Conservation (phyloP, 805 yeast genomes). For the Candida coquimbonensis region DNA sequence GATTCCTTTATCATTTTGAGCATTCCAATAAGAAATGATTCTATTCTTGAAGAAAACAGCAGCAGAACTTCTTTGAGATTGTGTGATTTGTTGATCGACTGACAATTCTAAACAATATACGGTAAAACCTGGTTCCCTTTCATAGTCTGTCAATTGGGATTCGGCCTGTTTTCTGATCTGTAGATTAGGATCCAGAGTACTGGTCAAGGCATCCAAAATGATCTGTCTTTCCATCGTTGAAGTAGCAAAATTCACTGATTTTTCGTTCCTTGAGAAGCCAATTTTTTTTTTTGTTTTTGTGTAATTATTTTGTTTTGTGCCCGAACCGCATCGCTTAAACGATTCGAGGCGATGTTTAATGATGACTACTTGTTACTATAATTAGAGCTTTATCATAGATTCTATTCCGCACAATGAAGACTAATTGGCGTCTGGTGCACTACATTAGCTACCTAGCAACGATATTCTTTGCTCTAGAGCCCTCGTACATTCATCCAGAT, state of each 20-base stretch:
- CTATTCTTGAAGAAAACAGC: slow-evolving; percentile 67
- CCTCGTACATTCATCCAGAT: slow-evolving; percentile 94
- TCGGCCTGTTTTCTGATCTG: slow-evolving; percentile 48
- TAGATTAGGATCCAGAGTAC: slow-evolving; percentile 47
- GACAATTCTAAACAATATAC: slow-evolving; percentile 45
- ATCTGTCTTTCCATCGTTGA: slow-evolving; percentile 36
- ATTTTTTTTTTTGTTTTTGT: background rate
- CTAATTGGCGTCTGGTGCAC: slow-evolving; percentile 16
- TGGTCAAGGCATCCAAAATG: slow-evolving; percentile 42
- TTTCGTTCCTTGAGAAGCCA: background rate
- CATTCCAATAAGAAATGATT: slow-evolving; percentile 48
- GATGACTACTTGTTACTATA: too few relatives aligned
- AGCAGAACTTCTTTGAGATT: slow-evolving; percentile 46
- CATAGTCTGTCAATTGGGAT: slow-evolving; percentile 40
- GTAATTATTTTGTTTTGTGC: background rate
- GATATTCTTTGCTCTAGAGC: slow-evolving; percentile 53
- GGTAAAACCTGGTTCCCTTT: slow-evolving; percentile 52
- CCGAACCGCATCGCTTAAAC: background rate
- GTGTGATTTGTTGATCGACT: slow-evolving; percentile 35
- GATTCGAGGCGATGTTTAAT: too few relatives aligned
- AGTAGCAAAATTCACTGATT: background rate
- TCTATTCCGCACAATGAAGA: background rate
- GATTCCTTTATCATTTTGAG: slow-evolving; percentile 25
- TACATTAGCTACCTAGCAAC: slow-evolving; percentile 20
- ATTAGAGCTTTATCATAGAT: too few relatives aligned